Conservation (phyloP, 2,329 filamentous ascomycete genomes). For the Colletotrichum lini region DNA sequence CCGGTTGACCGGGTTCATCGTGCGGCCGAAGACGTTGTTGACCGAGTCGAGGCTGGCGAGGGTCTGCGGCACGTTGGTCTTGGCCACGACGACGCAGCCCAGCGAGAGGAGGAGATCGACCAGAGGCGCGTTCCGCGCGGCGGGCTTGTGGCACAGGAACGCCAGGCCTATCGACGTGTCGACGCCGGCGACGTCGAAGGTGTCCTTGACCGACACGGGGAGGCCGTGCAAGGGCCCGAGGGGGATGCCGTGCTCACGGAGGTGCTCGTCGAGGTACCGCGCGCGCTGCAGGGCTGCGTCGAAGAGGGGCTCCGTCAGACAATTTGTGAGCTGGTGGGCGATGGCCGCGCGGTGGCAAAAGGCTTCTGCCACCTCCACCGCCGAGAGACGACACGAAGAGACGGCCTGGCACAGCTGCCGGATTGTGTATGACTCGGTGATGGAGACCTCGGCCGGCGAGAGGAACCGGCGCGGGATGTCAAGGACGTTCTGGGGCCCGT, state of each 20-base stretch:
- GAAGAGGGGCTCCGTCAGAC: constrained; percentile 67
- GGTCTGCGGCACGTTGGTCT: constrained; percentile 49
- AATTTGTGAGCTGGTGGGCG: constrained; percentile 71
- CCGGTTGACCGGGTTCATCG: constrained; percentile 39
- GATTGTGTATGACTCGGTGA: constrained; percentile 26
- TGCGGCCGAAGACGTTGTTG: constrained; percentile 38
- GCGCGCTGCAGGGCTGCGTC: constrained; percentile 63
- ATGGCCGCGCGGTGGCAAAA: constrained; percentile 47
- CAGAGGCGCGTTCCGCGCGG: constrained; percentile 48
- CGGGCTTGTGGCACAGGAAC: constrained; percentile 51
- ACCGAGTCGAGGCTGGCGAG: constrained; percentile 43
- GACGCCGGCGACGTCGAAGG: constrained; percentile 59
- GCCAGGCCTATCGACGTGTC: constrained; percentile 61
- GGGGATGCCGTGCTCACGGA: constrained; percentile 55
- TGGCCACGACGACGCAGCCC: constrained; percentile 44
- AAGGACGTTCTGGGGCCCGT: constrained; percentile 32
- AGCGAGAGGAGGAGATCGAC: constrained; percentile 50
- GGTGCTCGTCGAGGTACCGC: constrained; percentile 62
- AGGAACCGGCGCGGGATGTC: constrained; percentile 21
- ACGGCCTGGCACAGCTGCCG: constrained; percentile 18
- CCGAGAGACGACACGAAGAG: neutral
- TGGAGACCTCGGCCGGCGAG: constrained; percentile 18
- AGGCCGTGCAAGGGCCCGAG: constrained; percentile 74
- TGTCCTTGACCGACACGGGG: constrained; percentile 67
- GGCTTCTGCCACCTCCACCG: constrained; percentile 18